Base-by-base conservation (phyloP, 768 basidiomycete species). In the Strobilomyces echinocephalus region DNA sequence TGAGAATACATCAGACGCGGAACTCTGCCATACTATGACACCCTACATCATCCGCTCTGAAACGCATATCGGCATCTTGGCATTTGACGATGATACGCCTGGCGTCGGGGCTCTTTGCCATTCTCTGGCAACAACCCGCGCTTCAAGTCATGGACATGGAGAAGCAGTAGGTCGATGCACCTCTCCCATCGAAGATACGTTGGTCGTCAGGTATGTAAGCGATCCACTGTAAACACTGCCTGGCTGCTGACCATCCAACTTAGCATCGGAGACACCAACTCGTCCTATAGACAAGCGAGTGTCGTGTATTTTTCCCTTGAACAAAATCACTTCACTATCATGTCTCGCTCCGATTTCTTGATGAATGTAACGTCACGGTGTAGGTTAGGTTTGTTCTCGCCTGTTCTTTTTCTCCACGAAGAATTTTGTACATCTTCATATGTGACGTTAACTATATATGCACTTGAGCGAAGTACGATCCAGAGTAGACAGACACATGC, bases 221-320 rank as follows among this genome's bases (percentile, higher is more conserved):
- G n/a, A 11, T 30, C 1, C 10, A 5, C 18, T 45, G 28, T 2
- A 11, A 15, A n/a, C 8, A 11, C 42, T 21, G 7, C 49, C 18
- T 2, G 62, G 76, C 20, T 72, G 9, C 39, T 77, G 53, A 58
- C 30, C 12, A 6, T 46, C 47, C 48, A 33, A 18, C 35, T 50
- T 82, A 81, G 88, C 65, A 76, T 95, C 12, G 94, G 88, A 8
- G 93, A n/a, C n/a, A 95, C 62, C 89, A 93, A 67, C 80, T 97
- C 53, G 84, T 90, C 11, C 75, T 91, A 20, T 91, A 91, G 88
- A 92, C 94, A 14, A 95, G 91, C 93, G 55, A 31, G 80, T 62
- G 11, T 3, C 48, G 8, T 4, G 12, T 9, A 11, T 30, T n/a
- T 26, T 11, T 36, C 24, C 20, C 4, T n/a, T n/a, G n/a, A n/a